These are phyloP conservation scores for Podaxis sp. DNA, from an alignment of 768 basidiomycete species.

Conservation along the genomic window DNA sequence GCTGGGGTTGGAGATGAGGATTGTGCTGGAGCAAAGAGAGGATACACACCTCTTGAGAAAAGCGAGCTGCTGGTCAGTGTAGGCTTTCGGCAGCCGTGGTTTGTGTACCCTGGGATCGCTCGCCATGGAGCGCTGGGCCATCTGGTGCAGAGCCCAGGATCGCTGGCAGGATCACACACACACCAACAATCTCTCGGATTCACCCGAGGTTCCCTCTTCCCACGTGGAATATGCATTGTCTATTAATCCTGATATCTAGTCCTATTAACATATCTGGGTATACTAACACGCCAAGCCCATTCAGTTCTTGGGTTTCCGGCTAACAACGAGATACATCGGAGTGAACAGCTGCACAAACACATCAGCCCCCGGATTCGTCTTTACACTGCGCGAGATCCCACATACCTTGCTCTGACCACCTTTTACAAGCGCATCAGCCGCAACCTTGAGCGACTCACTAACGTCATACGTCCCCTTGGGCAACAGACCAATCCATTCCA, in stretches of 20 bases:
- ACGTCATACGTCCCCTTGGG: constrained; percentile 94
- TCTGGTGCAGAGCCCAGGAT: constrained; percentile 24
- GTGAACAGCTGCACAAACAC: constrained; percentile 65
- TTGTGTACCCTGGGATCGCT: constrained; percentile 65
- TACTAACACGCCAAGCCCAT: constrained; percentile 15
- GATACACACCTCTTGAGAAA: constrained; percentile 49
- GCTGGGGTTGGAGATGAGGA: constrained; percentile 24
- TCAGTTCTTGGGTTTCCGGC: constrained; percentile 53
- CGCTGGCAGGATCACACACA: constrained; percentile 5
- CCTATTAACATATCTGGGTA: constrained; percentile 13
- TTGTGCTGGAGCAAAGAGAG: not conserved
- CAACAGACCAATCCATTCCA: constrained; percentile 77
- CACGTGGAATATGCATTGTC: constrained; percentile 7
- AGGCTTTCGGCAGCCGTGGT: constrained; percentile 63
- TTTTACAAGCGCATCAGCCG: constrained; percentile 73
- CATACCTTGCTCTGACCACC: constrained; percentile 85
- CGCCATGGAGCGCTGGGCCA: constrained; percentile 31
- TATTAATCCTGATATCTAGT: constrained; percentile 7
- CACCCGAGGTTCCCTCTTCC: constrained; percentile 13
- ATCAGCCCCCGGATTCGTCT: constrained; percentile 16
- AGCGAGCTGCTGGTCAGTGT: constrained; percentile 60
- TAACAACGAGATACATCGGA: constrained; percentile 78
- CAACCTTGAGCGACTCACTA: constrained; percentile 83
- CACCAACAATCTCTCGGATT: constrained; percentile 11
- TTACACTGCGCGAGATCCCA: constrained; percentile 10